Evolutionary conservation across 2,329 filamentous ascomycete genomes (phyloP), one percentile per base, ranked within the genome.

Genomic region (Alternaria angustiovoidea): DNA sequence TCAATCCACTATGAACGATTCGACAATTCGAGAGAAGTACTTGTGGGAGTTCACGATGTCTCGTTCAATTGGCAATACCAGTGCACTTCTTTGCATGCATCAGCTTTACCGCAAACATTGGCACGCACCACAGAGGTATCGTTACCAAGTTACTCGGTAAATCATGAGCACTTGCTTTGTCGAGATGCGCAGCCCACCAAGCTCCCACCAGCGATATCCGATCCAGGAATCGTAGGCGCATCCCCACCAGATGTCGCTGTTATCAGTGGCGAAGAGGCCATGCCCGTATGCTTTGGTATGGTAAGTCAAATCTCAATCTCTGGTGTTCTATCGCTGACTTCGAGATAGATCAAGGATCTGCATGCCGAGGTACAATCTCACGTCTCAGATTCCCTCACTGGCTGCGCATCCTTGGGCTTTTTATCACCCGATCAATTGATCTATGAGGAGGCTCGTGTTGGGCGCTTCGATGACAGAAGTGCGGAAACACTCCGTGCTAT

Each of bases 21-120:
- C 6, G 36, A n/a, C 36, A 0, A 7, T 18, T 18, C n/a, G 36
- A n/a, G 36, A n/a, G 16, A 16, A 38, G 2, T 8, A 38, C 2
- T 7, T 1, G 16, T 16, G 0, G 16, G 16, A n/a, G 0, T 8
- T 4, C 1, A 38, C 16, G 16, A 38, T 7, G 7, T 2, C 16
- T 38, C 16, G 1, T 7, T 7, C 36, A 38, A 0, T 38, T 8
- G 6, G 16, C 16, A 38, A 38, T n/a, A 38, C 36, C 16, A 18
- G 36, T n/a, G 8, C 36, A 16, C 7, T 38, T 38, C 36, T 38
- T 38, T 38, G 36, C 16, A 38, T 38, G 16, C 36, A 9, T 38
- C 16, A 9, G 16, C 36, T 3, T n/a, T 11, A 38, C 7, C 36
- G 1, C 36, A 8, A 38, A 2, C 36, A 8, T 38, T 12, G 16